phyloP scores from a whole-genome alignment of 202 grass and related monocot species.

The Musa balbisiana region DNA sequence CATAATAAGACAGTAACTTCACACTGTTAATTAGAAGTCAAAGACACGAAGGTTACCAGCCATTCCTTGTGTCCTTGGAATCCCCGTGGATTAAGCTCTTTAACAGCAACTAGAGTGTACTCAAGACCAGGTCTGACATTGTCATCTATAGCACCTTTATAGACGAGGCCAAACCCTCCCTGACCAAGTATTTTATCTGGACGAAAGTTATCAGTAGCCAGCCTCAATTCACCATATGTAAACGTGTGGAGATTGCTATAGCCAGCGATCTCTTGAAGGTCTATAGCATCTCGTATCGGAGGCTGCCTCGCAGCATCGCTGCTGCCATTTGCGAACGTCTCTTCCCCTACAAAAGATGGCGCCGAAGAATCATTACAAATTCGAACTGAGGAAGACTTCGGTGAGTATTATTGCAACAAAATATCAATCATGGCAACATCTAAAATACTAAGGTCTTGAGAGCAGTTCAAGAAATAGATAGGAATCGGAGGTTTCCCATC shows the following conservation, averaged over 20 bases:
- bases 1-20: not conserved
- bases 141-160: conserved; percentile 83
- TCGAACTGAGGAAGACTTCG: not conserved
- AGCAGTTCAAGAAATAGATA: too few species aligned
- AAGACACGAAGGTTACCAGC: conserved; percentile 39
- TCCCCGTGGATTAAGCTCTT: conserved; percentile 86
- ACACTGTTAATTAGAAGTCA: not conserved
- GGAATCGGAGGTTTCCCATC: too few species aligned
- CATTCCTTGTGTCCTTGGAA: conserved; percentile 98
- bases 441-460: not conserved
- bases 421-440: not conserved
- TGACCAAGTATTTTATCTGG: conserved; percentile 85
- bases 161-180: conserved; percentile 95
- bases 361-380: not conserved
- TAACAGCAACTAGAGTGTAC: conserved; percentile 79
- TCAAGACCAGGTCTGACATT: conserved; percentile 65
- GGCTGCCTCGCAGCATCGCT: conserved; percentile 43
- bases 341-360: not conserved
- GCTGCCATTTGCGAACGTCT: not conserved
- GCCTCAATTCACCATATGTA: conserved; percentile 64
- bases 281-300: conserved; percentile 70
- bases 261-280: conserved; percentile 55
- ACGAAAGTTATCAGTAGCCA: conserved; percentile 76
- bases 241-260: conserved; percentile 82
- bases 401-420: not conserved